A percentile compares a stretch with the other conserved stretches of the same genome.
Conservation (phyloP, 768 basidiomycete genomes). For the Rhizopogon roseolus region DNA sequence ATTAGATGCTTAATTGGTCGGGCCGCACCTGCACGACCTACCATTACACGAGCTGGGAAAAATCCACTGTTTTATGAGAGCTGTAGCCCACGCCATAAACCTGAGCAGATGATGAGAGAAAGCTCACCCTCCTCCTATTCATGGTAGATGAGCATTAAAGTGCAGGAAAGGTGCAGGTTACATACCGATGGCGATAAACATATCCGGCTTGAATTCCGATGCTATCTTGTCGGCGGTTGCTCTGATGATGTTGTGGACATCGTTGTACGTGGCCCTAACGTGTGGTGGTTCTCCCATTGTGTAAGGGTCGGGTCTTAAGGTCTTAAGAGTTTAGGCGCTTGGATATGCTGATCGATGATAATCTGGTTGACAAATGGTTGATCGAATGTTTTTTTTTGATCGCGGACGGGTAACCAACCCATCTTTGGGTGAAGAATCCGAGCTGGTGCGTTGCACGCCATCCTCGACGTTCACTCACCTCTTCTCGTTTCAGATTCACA, state of each 20-base stretch:
- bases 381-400: too few relatives aligned
- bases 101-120: constrained; percentile 7
- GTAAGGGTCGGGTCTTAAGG: not conserved
- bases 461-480: too few relatives aligned
- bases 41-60: constrained; percentile 92
- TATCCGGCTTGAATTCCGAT: constrained; percentile 76
- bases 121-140: constrained; percentile 76
- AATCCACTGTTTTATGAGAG: constrained; percentile 61
- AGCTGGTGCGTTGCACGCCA: too few relatives aligned
- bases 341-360: not conserved
- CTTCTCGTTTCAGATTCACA: constrained; percentile 3
- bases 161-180: constrained; percentile 6
- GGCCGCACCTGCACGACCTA: constrained; percentile 19
- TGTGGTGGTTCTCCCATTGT: constrained; percentile 48
- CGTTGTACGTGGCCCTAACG: constrained; percentile 79
- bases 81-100: constrained; percentile 9
- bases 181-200: constrained; percentile 79
- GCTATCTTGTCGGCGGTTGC: constrained; percentile 63
- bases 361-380: too few relatives aligned
- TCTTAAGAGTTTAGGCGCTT: too few relatives aligned
- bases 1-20: not conserved
- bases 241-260: constrained; percentile 87
- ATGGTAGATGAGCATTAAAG: not conserved
- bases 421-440: too few relatives aligned
- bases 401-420: too few relatives aligned